A percentile compares a stretch with the other conserved stretches of the same genome.
phyloP scores from a whole-genome alignment of 2,329 filamentous ascomycete species.

The Cladophialophora immunda region DNA sequence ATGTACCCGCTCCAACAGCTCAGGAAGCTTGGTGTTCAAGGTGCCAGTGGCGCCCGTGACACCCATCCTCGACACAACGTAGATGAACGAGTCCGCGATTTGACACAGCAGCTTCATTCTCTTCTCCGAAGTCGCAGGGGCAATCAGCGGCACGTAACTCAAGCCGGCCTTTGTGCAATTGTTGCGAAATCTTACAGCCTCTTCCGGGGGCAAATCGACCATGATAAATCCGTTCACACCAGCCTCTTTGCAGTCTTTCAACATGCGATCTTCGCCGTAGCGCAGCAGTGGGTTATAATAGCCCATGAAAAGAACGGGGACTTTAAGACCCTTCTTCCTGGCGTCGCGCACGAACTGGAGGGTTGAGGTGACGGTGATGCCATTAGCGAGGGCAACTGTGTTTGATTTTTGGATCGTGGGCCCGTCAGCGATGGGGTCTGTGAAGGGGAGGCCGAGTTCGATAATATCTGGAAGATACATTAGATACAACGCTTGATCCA shows the following conservation, averaged over 20 bases:
- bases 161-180: conserved; percentile 81
- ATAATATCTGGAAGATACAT: conserved; percentile 74
- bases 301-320: conserved; percentile 93
- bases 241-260: conserved; percentile 82
- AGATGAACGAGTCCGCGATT: conserved; percentile 98
- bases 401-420: conserved; percentile 97
- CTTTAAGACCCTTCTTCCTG: conserved; percentile 76
- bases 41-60: conserved; percentile 90
- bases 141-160: conserved; percentile 96
- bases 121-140: conserved; percentile 87
- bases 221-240: conserved; percentile 97
- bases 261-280: conserved; percentile 90
- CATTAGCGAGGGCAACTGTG: conserved; percentile 86
- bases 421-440: conserved; percentile 96
- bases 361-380: conserved; percentile 80
- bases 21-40: conserved; percentile 81
- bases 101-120: conserved; percentile 96
- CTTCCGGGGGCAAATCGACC: conserved; percentile 93
- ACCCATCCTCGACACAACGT: conserved; percentile 96
- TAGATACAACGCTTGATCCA: background rate
- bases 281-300: conserved; percentile 97
- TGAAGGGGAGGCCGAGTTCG: conserved; percentile 95
- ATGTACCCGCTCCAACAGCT: conserved; percentile 84
- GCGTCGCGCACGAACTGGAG: conserved; percentile 86
- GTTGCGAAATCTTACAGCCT: conserved; percentile 89